Conservation (phyloP, 352 stramenopile genomes). For the Saprolegnia diclina region DNA sequence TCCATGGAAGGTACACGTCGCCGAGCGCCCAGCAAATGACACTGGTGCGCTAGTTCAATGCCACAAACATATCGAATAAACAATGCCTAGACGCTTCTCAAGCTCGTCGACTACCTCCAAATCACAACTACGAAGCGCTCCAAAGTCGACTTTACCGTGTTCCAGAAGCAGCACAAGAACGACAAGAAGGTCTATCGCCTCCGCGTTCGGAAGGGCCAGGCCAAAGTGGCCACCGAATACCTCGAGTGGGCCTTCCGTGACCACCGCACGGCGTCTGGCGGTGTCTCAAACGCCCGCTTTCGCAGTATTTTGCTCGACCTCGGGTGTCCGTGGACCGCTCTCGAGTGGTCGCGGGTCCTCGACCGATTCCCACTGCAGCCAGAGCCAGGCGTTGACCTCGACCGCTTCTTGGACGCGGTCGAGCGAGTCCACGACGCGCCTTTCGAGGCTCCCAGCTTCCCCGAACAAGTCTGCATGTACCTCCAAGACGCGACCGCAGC, state of each 20-base stretch:
- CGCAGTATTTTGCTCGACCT: conserved; percentile 49
- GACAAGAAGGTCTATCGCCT: conserved; percentile 11
- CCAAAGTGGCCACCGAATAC: conserved; percentile 18
- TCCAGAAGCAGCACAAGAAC: not conserved
- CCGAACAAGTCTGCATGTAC: not conserved
- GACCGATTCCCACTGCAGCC: conserved; percentile 34
- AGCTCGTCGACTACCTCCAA: conserved; percentile 27
- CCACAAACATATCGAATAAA: too few species aligned
- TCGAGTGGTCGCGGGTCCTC: conserved; percentile 25
- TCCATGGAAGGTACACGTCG: not conserved
- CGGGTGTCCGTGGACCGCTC: conserved; percentile 9
- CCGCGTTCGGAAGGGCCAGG: conserved; percentile 13
- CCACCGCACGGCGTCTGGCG: conserved; percentile 18
- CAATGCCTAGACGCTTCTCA: conserved; percentile 35
- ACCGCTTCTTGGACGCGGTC: conserved; percentile 14
- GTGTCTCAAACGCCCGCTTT: conserved; percentile 30
- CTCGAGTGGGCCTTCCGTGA: conserved; percentile 34
- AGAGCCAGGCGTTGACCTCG: not conserved
- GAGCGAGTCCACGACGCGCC: conserved; percentile 28
- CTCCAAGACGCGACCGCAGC: not conserved
- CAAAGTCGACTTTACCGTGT: conserved; percentile 13
- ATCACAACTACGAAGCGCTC: not conserved
- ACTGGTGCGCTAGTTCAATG: not conserved
- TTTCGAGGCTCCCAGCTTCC: conserved; percentile 28
- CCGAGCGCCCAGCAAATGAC: conserved; percentile 19